Base-by-base conservation (phyloP, 2,329 filamentous ascomycete genomes). In the Aschersonia sp. region DNA sequence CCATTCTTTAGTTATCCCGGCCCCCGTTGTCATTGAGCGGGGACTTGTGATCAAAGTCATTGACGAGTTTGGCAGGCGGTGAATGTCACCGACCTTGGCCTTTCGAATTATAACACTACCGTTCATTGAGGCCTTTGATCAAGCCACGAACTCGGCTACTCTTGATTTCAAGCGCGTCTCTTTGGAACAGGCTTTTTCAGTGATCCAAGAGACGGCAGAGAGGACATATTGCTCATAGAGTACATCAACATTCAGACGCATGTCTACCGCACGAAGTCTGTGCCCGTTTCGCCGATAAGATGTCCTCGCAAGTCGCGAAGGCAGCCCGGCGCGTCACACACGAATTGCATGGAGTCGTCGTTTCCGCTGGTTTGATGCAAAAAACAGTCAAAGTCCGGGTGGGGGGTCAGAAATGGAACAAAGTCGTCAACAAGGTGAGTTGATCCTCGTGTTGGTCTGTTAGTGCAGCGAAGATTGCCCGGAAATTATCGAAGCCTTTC, bases 341-440 rank as follows among this genome's bases (percentile, higher is more conserved):
- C 50, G 71, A 77, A 57, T 60, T 79, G 49, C 71, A 73, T 51
- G 84, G 83, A 52, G 77, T 90, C 41, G 86, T 90, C 30, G 77
- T 89, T 45, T 87, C 84, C 41, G 79, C 84, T 6, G 86, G 85
- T 22, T 73, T 81, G 50, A 88, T 88, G 82, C 67, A 79, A 50
- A 85, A 82, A 65, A 88, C 84, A 3, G 83, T 88, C 49, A 88
- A 85, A 65, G 85, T 89, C 52, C 77, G 80, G 54, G 73, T 89
- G 11, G 81, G 83, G 46, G 76, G 73, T 11, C 77, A 81, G 59
- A 74, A 77, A 60, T 90, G 83, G 81, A 84, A 89, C 61, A 74
- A 73, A 50, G 71, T 74, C 52, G 75, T 90, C 47, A 73, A 80
- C 60, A 90, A 90, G 72, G 84, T 86, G 61, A 47, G 61, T n/a